Base-by-base conservation (phyloP, 352 stramenopile genomes). In the Peronospora farinosa region DNA sequence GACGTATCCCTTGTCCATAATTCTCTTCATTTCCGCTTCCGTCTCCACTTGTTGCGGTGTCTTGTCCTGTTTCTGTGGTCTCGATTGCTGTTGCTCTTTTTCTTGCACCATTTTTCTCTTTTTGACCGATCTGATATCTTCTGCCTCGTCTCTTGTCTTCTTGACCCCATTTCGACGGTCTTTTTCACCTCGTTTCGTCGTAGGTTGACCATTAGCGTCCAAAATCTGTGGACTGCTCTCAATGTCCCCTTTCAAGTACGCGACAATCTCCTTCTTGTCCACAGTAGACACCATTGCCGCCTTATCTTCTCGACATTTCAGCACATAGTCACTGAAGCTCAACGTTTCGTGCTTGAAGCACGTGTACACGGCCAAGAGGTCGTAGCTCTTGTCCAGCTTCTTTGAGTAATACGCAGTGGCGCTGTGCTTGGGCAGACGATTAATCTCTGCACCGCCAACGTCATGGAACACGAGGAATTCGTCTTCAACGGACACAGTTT, bases 191-290 rank as follows among this genome's bases (percentile, higher is more conserved):
- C 25, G 25, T 47, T 21, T 23, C 3, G 4, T 33, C 11, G 47
- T 53, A 19, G 45, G 28, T 27, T 54, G 54, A 10, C 53, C 64
- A 16, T n/a, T 30, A 3, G 40, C 59, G 32, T 69, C 70, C 21
- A 72, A 40, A 28, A 92, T 86, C 68, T 94, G 83, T 9, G 77
- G 59, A 49, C 77, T 89, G 2, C 36, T 66, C 36, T 94, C 83
- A 27, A 88, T 91, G 54, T 94, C 83, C 5, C 83, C 83, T 44
- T 88, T 88, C 8, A 94, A 40, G 56, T 80, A 94, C 40, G 83
- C 74, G 47, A 94, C 71, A 25, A 94, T 72, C 48, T 94, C 83
- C 40, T 90, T 88, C 67, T 94, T 94, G 57, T 94, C 83, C 19
- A 94, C 79, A 0, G 83, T 86, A 12, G 83, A 92, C 9, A 94